Conservation (phyloP, 2,329 filamentous ascomycete species). For the Pseudofabraea citricarpa region DNA sequence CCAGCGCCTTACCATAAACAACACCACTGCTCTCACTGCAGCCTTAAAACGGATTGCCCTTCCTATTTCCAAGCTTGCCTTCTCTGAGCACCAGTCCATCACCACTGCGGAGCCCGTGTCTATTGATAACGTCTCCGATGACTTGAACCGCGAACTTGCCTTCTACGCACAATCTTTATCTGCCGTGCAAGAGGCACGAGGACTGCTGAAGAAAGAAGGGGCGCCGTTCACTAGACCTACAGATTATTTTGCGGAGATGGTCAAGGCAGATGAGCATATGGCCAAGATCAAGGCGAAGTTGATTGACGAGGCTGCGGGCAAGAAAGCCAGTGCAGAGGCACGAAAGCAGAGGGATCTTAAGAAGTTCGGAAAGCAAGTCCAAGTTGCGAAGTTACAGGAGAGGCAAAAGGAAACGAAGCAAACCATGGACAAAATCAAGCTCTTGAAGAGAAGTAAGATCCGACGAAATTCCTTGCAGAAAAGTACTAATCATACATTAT, state of each 20-base stretch:
- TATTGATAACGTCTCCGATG: constrained; percentile 83
- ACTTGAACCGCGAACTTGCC: constrained; percentile 84
- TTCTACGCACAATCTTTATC: constrained; percentile 89
- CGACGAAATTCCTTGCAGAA: too few species aligned
- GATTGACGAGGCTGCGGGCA: constrained; percentile 83
- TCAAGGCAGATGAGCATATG: constrained; percentile 98
- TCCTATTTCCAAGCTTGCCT: constrained; percentile 64
- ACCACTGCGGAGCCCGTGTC: constrained; percentile 62
- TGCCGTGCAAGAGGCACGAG: constrained; percentile 68
- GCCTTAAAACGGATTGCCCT: constrained; percentile 76
- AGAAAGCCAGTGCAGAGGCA: constrained; percentile 89
- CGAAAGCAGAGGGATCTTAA: constrained; percentile 90
- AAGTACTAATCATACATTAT: too few species aligned
- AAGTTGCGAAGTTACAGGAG: constrained; percentile 94
- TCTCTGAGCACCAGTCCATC: constrained; percentile 78
- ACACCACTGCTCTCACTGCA: constrained; percentile 78
- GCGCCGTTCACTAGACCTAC: constrained; percentile 82
- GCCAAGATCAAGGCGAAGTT: constrained; percentile 91
- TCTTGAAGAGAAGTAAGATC: constrained; percentile 88
- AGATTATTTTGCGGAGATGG: constrained; percentile 99
- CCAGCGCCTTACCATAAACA: constrained; percentile 95
- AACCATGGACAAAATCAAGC: constrained; percentile 92
- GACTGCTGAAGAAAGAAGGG: constrained; percentile 74
- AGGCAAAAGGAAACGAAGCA: constrained; percentile 87
- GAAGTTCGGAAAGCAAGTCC: constrained; percentile 98